Evolutionary conservation across 768 basidiomycete species (phyloP), one percentile per base, ranked within the genome.

Genomic region (Calocybe cyanea): DNA sequence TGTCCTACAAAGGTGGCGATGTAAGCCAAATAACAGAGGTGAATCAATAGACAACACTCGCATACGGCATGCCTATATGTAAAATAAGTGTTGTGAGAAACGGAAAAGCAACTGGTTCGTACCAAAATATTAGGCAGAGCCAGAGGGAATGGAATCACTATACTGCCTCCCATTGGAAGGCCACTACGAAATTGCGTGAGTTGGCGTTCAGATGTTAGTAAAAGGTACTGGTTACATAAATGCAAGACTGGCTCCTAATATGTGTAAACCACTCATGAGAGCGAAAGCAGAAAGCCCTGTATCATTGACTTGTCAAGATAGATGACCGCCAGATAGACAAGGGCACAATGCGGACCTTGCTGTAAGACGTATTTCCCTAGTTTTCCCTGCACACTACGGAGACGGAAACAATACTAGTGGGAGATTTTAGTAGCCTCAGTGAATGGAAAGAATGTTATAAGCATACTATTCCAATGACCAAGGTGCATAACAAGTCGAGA

Each of bases 381-480:
- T 1, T 41, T 41, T 10, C 58, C 57, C 47, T 58, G 61, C 4
- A 53, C 46, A 23, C 57, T 59, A 17, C 57, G 55, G 21, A 52
- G 58, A 9, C 51, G 48, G 34, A 58, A 23, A 41, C 61, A 62
- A 46, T 60, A 56, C 61, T 62, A 30, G 13, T n/a, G n/a, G n/a
- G n/a, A n/a, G n/a, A n/a, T 28, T 28, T 28, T 6, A 28, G 28
- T 38, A 30, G 15, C 5, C n/a, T 35, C 34, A 35, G 34, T 35
- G 8, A 32, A 18, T 35, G 34, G 34, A 6, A 35, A 14, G 17
- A n/a, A 7, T 35, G 14, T 6, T 28, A 6, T 18, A 14, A 6
- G 7, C 34, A 24, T 49, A 61, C 57, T 20, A 57, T 10, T 15
- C 47, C 41, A 35, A 60, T 54, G 36, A 56, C 34, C 24, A 46